Evolutionary conservation across 768 basidiomycete species (phyloP).

Genomic region (Leucogyrophana mollusca): DNA sequence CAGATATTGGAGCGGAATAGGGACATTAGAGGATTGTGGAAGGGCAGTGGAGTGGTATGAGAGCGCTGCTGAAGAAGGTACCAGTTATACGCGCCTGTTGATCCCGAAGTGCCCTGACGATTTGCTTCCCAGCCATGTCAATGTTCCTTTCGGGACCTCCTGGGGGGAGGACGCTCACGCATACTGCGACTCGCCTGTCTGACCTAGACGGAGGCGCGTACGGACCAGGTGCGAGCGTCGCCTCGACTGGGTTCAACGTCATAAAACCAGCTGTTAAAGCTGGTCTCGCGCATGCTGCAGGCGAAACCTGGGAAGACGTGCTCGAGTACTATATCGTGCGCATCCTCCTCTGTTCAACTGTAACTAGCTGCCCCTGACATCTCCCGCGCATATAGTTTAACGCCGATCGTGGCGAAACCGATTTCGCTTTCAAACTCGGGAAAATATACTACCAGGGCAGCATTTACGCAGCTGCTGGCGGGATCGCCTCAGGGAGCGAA

Average conservation of each 20-base stretch:
- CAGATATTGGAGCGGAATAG: constrained; percentile 94
- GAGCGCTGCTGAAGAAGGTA: constrained; percentile 82
- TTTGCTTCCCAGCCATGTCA: constrained; percentile 58
- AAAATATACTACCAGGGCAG: constrained; percentile 96
- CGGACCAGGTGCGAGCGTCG: constrained; percentile 92
- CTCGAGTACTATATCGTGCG: constrained; percentile 87
- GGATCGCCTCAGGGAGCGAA: constrained; percentile 84
- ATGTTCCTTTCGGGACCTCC: constrained; percentile 85
- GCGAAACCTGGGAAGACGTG: constrained; percentile 93
- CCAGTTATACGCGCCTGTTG: constrained; percentile 11
- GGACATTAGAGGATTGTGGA: constrained; percentile 83
- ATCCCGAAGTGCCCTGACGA: not conserved
- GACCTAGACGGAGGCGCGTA: constrained; percentile 93
- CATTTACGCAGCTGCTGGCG: constrained; percentile 77
- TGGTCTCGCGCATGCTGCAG: constrained; percentile 76
- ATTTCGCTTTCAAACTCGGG: constrained; percentile 90
- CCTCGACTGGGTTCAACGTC: constrained; percentile 78
- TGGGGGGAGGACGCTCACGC: constrained; percentile 83
- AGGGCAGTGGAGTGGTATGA: constrained; percentile 89
- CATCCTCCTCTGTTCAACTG: constrained; percentile 6
- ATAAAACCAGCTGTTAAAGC: constrained; percentile 80
- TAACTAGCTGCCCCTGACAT: too few species aligned
- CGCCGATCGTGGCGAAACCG: constrained; percentile 86
- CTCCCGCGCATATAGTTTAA: constrained; percentile 64
- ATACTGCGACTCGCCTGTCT: constrained; percentile 78